Base-by-base conservation (phyloP, 2,329 filamentous ascomycete species). In the Alternaria sp. region DNA sequence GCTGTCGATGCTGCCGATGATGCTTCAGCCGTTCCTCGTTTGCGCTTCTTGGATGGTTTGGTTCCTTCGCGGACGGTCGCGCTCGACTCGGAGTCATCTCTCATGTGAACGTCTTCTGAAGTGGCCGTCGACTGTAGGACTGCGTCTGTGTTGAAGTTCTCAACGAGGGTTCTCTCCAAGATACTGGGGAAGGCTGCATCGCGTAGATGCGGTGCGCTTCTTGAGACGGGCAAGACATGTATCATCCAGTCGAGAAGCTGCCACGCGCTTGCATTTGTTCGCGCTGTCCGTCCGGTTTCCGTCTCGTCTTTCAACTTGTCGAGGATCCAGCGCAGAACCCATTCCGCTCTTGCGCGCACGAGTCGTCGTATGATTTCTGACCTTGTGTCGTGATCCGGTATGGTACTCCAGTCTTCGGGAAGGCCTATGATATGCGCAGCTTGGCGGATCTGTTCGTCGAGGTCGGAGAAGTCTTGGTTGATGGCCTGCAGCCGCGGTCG, bases 131-230 rank as follows among this genome's bases (percentile, higher is more conserved):
- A 51, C 20, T 62, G 65, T 5, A 43, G 41, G 5, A 54, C 55
- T 9, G 57, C 41, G 20, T 67, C 63, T 14, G 64, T 54, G 55
- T 69, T 72, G 50, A 77, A 78, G 65, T 75, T 73, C 54, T 93
- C 90, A 51, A 87, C 84, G 51, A 94, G 79, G 0, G 90, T 87
- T 70, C 88, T 86, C 70, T 90, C 88, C 45, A 96, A 77, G 10
- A 93, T 86, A 1, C 81, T 79, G 33, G 92, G 80, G 57, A 96
- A 92, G 49, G 88, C 86, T 60, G 90, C 85, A 61, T 94, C 89
- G 21, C 88, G 89, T 7, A 97, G 84, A 5, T 91, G 88, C 61
- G 89, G 89, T 9, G 92, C 91, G 23, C 92, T 83, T 11, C 88
- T 89, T 49, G 91, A 89, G 0, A 89, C 82, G 0, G 92, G 90